Percentiles rank a stretch among this genome's conserved stretches.
Conservation (phyloP, 805 yeast species). For the Candida qinlingensis region DNA sequence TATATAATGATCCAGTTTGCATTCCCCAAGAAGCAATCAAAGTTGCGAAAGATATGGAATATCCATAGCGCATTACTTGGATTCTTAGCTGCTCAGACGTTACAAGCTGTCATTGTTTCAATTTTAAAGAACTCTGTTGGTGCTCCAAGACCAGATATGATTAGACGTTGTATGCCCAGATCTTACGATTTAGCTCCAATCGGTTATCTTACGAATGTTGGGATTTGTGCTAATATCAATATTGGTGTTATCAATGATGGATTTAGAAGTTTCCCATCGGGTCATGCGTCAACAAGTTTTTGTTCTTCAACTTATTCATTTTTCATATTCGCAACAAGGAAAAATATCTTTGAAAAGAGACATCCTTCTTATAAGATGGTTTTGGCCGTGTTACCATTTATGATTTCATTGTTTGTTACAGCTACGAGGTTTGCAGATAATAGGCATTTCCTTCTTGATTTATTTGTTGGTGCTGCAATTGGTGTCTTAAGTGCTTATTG, state of each 20-base stretch:
- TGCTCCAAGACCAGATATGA: conserved; percentile 48
- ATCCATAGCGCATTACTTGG: conserved; percentile 32
- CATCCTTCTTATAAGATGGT: conserved; percentile 31
- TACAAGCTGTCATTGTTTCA: conserved; percentile 35
- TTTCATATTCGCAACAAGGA: conserved; percentile 30
- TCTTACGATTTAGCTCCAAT: conserved; percentile 27
- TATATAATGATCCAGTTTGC: conserved; percentile 22
- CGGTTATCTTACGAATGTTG: conserved; percentile 38
- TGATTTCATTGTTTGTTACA: conserved; percentile 31
- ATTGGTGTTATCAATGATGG: conserved; percentile 39
- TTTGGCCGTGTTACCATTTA: conserved; percentile 30
- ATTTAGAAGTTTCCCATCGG: conserved; percentile 54
- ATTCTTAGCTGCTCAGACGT: conserved; percentile 32
- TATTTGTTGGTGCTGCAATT: conserved; percentile 33
- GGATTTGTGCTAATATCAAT: conserved; percentile 39
- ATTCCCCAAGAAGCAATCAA: conserved; percentile 14
- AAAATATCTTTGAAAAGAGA: conserved; percentile 32
- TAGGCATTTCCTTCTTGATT: conserved; percentile 38
- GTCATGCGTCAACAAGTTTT: conserved; percentile 48
- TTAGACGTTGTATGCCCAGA: conserved; percentile 43
- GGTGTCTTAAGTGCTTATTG: conserved; percentile 31
- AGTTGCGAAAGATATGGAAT: conserved; percentile 35
- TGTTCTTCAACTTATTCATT: conserved; percentile 37
- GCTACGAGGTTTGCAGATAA: conserved; percentile 44
- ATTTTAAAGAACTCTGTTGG: conserved; percentile 45